Percentiles rank a stretch among this genome's conserved stretches.
phyloP scores from a whole-genome alignment of 495 filamentous ascomycete species.

The Apodospora peruviana region DNA sequence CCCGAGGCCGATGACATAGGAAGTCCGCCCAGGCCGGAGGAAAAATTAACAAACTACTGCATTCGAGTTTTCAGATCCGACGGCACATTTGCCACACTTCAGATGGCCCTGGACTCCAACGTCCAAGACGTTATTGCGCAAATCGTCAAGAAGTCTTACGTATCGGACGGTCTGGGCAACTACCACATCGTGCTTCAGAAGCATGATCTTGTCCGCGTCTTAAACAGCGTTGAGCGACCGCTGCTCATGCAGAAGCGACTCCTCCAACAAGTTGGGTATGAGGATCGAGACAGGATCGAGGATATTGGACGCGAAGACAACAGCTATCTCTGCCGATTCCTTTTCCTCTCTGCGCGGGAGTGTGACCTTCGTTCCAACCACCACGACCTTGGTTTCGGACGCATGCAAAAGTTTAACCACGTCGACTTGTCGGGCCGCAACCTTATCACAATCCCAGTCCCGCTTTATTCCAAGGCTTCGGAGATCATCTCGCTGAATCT shows the following conservation, averaged over 20 bases:
- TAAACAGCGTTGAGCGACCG: slow-evolving; percentile 72
- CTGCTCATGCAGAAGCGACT: slow-evolving; percentile 89
- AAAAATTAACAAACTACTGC: slow-evolving; percentile 68
- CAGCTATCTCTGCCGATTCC: slow-evolving; percentile 91
- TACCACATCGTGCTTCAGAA: slow-evolving; percentile 94
- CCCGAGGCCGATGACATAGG: slow-evolving; percentile 59
- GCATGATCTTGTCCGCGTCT: slow-evolving; percentile 79
- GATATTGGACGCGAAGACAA: slow-evolving; percentile 98
- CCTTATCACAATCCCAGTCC: slow-evolving; percentile 90
- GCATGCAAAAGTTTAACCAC: slow-evolving; percentile 83
- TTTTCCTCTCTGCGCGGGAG: slow-evolving; percentile 82
- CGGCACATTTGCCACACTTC: slow-evolving; percentile 87
- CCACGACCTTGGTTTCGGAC: slow-evolving; percentile 71
- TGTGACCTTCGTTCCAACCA: slow-evolving; percentile 59
- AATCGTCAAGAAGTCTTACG: slow-evolving; percentile 83
- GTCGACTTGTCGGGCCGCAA: slow-evolving; percentile 90
- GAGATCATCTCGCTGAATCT: slow-evolving; percentile 95
- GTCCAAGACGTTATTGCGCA: slow-evolving; percentile 77
- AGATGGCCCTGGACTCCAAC: slow-evolving; percentile 71
- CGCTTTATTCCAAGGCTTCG: slow-evolving; percentile 80
- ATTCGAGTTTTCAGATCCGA: slow-evolving; percentile 95
- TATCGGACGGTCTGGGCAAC: slow-evolving; percentile 83
- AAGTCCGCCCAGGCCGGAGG: slow-evolving; percentile 54
- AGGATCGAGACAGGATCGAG: slow-evolving; percentile 78
- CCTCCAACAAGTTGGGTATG: slow-evolving; percentile 88